Base-by-base conservation (phyloP, 2,329 filamentous ascomycete genomes). In the Penicillium digitatum region DNA sequence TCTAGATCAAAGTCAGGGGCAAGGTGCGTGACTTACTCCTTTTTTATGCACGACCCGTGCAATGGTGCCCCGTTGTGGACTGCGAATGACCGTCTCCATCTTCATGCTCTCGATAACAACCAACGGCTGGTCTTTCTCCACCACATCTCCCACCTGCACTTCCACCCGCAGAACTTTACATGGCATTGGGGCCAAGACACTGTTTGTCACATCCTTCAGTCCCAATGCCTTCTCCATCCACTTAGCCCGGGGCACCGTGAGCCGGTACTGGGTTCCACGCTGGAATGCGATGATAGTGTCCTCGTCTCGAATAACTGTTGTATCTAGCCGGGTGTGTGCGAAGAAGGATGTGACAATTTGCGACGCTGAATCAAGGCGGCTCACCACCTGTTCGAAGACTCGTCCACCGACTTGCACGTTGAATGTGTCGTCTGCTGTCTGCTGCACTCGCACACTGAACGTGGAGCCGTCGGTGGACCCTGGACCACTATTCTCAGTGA, bases 81-180 rank as follows among this genome's bases (percentile, higher is more conserved):
- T 89, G 57, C 88, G 81, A 63, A 92, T 91, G 1, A 91, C 86
- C 1, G 88, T 92, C 71, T 92, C 88, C 88, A 92, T 92, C 79
- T 92, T 92, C 88, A 92, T 92, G 55, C 88, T 91, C 74, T 92
- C 88, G 66, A 92, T 91, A 77, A 97, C 91, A 12, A 97, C 89
- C 55, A 99, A 77, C 7, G 90, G 85, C 54, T 93, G 86, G 43
- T 93, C 92, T 76, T 93, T 95, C 69, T 86, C 85, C 16, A 99
- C 94, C 44, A 74, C 76, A 60, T 95, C 85, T 0, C 94, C 94
- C 64, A 90, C 90, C 27, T 81, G 76, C 0, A 96, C 90, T 72
- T 96, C 89, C 45, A 96, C 94, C 62, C 90, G 85, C 58, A 99
- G 76, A 26, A 99, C 87, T 77, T 97, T 97, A 76, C 94, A 97